phyloP scores from a whole-genome alignment of 176 grass and related monocot species.

The Triticum dicoccoides region DNA sequence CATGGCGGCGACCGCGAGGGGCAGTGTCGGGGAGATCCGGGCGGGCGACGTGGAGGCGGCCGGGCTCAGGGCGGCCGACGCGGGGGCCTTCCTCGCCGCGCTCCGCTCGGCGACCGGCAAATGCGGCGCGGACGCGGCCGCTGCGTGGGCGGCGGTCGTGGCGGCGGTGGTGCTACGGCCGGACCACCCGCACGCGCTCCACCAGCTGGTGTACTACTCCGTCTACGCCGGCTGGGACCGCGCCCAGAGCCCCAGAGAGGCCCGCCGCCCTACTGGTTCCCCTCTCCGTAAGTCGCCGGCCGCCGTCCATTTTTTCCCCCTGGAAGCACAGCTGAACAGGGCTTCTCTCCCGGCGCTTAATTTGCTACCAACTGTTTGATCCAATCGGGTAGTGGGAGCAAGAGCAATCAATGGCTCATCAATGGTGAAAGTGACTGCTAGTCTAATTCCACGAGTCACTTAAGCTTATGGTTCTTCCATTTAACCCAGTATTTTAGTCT shows the following conservation, averaged over 20 bases:
- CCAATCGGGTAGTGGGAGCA: too few species aligned
- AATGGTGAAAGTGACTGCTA: not conserved
- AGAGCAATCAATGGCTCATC: not conserved
- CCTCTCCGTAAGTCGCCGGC: not conserved
- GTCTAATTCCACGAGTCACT: not conserved
- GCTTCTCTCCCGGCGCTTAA: not conserved
- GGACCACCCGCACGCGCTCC: conserved; percentile 85
- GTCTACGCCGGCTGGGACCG: conserved; percentile 69
- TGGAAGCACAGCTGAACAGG: too few species aligned
- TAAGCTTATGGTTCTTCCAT: not conserved
- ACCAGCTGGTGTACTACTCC: conserved; percentile 94
- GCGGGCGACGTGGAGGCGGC: conserved; percentile 48
- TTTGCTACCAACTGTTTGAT: not conserved
- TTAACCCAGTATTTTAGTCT: not conserved
- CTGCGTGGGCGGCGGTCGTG: conserved; percentile 43
- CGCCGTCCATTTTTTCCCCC: too few species aligned
- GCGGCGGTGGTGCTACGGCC: conserved; percentile 51
- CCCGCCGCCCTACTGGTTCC: conserved; percentile 96
- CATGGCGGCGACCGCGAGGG: conserved; percentile 40
- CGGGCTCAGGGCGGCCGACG: conserved; percentile 35
- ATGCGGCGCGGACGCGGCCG: conserved; percentile 17
- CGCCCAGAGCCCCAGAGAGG: conserved; percentile 37
- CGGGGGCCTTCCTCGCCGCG: conserved; percentile 36
- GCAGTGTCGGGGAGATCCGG: conserved; percentile 67
- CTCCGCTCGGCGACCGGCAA: conserved; percentile 34